Conservation (phyloP, 2,329 filamentous ascomycete species). For the Ophiostoma fasciatum region DNA sequence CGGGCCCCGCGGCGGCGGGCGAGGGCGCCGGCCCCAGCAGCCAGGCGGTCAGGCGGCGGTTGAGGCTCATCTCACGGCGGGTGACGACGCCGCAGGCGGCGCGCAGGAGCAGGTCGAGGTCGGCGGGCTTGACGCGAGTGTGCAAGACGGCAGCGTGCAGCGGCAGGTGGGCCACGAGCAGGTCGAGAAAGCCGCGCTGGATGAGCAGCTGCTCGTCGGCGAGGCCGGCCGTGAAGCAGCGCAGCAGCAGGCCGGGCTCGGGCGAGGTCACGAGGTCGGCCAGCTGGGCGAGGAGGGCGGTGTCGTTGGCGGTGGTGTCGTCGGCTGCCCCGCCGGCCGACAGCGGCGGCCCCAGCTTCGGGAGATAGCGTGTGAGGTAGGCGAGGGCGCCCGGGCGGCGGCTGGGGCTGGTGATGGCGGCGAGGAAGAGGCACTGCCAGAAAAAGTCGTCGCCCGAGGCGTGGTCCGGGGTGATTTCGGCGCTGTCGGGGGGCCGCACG, state of each 20-base stretch:
- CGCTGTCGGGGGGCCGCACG: constrained; percentile 39
- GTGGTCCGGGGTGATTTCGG: constrained; percentile 35
- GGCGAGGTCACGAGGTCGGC: constrained; percentile 63
- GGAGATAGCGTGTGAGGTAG: constrained; percentile 67
- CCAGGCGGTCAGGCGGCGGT: constrained; percentile 91
- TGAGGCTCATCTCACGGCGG: constrained; percentile 90
- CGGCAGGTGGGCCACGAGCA: constrained; percentile 81
- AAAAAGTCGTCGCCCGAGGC: constrained; percentile 70
- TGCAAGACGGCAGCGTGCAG: constrained; percentile 72
- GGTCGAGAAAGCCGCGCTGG: constrained; percentile 83
- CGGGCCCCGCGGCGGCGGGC: constrained; percentile 14
- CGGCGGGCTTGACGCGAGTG: constrained; percentile 52
- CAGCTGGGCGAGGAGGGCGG: constrained; percentile 37
- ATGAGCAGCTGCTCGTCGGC: constrained; percentile 79
- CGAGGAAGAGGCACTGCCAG: constrained; percentile 95
- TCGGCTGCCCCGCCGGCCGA: constrained; percentile 17
- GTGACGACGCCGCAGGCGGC: constrained; percentile 79
- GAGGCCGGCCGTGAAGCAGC: constrained; percentile 84
- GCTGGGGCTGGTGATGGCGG: constrained; percentile 77
- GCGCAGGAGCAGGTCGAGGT: constrained; percentile 67
- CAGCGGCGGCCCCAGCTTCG: constrained; percentile 43
- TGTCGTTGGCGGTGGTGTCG: constrained; percentile 19
- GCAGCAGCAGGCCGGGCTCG: constrained; percentile 77
- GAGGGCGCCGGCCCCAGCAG: constrained; percentile 63
- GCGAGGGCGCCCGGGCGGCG: constrained; percentile 76